Evolutionary conservation across 768 basidiomycete species (phyloP).

Genomic region (Xerocomellus chrysenteron): DNA sequence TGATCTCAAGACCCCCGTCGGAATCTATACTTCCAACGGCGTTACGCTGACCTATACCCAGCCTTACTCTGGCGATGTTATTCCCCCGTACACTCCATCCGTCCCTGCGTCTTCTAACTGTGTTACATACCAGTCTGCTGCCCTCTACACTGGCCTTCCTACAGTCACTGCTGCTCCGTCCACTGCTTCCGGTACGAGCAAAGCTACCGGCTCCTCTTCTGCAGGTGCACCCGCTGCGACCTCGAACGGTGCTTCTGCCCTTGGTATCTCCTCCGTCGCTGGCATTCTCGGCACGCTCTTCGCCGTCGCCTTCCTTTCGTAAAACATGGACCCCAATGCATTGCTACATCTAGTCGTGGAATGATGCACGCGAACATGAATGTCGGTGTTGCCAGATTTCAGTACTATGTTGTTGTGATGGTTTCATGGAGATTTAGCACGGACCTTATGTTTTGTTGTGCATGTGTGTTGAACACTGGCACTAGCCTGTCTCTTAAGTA

Average conservation of each 20-base stretch:
- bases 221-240: conserved; percentile 18
- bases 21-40: conserved; percentile 46
- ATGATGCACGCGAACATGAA: background rate
- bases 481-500: conserved; percentile 18
- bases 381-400: background rate
- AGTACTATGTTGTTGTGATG: background rate
- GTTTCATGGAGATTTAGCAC: conserved; percentile 6
- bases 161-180: background rate
- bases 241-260: conserved; percentile 20
- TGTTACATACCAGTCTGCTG: conserved; percentile 34
- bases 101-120: conserved; percentile 48
- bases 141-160: conserved; percentile 35
- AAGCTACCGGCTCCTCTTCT: conserved; percentile 11
- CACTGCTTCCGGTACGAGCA: conserved; percentile 6
- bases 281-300: conserved; percentile 36
- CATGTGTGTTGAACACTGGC: conserved; percentile 26
- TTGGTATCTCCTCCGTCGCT: conserved; percentile 34
- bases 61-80: conserved; percentile 33
- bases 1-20: conserved; percentile 62
- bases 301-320: conserved; percentile 40
- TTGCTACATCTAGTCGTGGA: conserved; percentile 1
- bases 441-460: conserved; percentile 13
- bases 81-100: conserved; percentile 41
- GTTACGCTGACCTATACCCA: conserved; percentile 43
- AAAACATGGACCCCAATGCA: conserved; percentile 3